Base-by-base conservation (phyloP, 805 yeast genomes). In the Teunomyces stri region DNA sequence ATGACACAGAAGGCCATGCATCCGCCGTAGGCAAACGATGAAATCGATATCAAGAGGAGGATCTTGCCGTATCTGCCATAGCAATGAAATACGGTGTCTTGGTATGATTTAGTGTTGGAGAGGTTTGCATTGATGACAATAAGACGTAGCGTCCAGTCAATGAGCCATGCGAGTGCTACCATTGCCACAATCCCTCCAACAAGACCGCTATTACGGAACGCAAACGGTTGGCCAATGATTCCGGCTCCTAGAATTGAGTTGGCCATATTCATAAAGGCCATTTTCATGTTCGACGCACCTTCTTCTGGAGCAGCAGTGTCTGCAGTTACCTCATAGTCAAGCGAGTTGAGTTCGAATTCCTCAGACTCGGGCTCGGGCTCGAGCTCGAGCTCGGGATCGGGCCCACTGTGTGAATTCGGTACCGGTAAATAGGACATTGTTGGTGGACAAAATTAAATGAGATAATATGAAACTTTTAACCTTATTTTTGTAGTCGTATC, bases 261-360 rank as follows among this genome's bases (percentile, higher is more conserved):
- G 7, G 97, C 96, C 96, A 91, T 90, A 66, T 92, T 92, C 95
- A 91, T 87, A 60, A 91, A 90, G 4, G 97, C 97, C 89, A 86
- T 86, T 48, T 78, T 79, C 76, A 91, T 75, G 51, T 55, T 61
- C 10, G 76, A 70, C 16, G 62, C 60, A 4, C 74, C 75, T 16
- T 53, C 49, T 20, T 59, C 64, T 4, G 44, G 39, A 25, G 42
- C 1, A 11, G 18, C 27, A 4, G 11, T 22, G 3, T 40, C 25
- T 18, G 15, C 25, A 13, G 15, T 18, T 6, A 41, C 46, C 25
- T 47, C 51, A 15, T 38, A 41, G 44, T 41, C 50, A n/a, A 42
- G 46, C 3, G 21, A 15, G 37, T 48, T 51, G 9, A 60, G 53
- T 30, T 60, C 65, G 25, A 61, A 49, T 11, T 54, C 56, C 36